Evolutionary conservation across 768 basidiomycete genomes (phyloP).

Genomic region (Lactarius pseudohatsudake): DNA sequence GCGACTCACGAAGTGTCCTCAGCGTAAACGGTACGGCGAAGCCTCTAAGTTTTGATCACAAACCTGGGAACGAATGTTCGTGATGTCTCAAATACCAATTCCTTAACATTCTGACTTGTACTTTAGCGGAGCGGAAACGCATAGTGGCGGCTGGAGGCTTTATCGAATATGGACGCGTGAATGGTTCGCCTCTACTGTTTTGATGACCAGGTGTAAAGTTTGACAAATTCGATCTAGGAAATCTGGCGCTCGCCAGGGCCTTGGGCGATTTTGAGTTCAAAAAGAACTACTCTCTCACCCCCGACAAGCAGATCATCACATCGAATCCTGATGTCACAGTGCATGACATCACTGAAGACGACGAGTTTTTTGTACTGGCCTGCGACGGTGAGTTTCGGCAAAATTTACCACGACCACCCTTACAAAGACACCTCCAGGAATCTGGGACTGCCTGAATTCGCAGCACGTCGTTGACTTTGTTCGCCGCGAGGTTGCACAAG

Average conservation of each 20-base stretch:
- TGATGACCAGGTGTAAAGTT: not conserved
- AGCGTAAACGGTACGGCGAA: slow-evolving; percentile 83
- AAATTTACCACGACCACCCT: slow-evolving; percentile 17
- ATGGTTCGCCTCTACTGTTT: slow-evolving; percentile 53
- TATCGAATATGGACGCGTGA: slow-evolving; percentile 95
- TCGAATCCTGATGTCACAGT: slow-evolving; percentile 87
- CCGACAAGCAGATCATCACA: slow-evolving; percentile 94
- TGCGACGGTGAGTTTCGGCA: slow-evolving; percentile 75
- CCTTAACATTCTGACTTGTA: slow-evolving; percentile 19
- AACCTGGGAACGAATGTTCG: slow-evolving; percentile 84
- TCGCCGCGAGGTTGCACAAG: slow-evolving; percentile 76
- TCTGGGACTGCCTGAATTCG: slow-evolving; percentile 96
- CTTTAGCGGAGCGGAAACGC: slow-evolving; percentile 74
- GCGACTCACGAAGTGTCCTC: slow-evolving; percentile 92
- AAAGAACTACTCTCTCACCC: slow-evolving; percentile 76
- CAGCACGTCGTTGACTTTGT: slow-evolving; percentile 92
- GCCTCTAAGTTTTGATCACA: slow-evolving; percentile 91
- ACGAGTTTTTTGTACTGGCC: slow-evolving; percentile 95
- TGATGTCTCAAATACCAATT: slow-evolving; percentile 23
- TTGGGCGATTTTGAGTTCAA: slow-evolving; percentile 99
- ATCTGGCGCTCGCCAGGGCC: slow-evolving; percentile 92
- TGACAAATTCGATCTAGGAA: slow-evolving; percentile 53
- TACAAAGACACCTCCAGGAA: slow-evolving; percentile 55
- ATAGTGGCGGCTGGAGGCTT: slow-evolving; percentile 92
- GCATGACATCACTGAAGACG: slow-evolving; percentile 81